These are phyloP conservation scores for Primulina eburnea DNA, from an alignment of 257 asterid genomes.

Conservation along the genomic window DNA sequence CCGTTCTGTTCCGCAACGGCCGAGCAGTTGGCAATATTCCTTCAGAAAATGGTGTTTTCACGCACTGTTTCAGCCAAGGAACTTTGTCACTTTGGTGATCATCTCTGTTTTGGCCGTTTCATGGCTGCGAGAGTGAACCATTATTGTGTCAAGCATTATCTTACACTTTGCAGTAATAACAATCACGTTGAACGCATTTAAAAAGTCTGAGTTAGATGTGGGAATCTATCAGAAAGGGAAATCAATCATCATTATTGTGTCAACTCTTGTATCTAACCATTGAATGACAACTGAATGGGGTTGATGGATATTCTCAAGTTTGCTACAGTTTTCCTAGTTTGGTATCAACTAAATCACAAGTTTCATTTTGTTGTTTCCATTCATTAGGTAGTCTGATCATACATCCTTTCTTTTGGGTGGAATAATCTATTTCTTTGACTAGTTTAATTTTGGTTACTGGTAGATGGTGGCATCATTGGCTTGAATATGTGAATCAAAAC, in stretches of 20 bases:
- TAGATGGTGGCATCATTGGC: conserved; percentile 99
- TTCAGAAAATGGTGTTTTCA: too few relatives aligned
- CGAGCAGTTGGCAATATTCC: too few relatives aligned
- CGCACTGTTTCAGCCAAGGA: too few relatives aligned
- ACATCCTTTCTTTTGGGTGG: conserved; percentile 17
- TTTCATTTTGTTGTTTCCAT: neutral
- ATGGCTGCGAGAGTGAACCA: neutral
- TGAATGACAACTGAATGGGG: neutral
- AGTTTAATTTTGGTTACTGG: conserved; percentile 11
- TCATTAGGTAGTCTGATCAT: neutral
- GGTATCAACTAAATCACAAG: neutral
- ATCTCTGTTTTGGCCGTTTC: too few relatives aligned
- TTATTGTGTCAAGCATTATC: neutral
- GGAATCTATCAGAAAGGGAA: neutral
- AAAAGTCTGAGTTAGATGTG: neutral
- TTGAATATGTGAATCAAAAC: conserved; percentile 77
- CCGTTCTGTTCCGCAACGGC: too few relatives aligned
- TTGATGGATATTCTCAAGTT: neutral
- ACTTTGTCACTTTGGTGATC: too few relatives aligned
- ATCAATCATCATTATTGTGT: neutral
- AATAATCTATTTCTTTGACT: conserved; percentile 22
- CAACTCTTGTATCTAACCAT: neutral
- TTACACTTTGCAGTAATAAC: neutral
- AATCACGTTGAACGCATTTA: neutral
- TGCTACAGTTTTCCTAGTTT: neutral